phyloP scores from a whole-genome alignment of 2,329 filamentous ascomycete genomes.

The Fusarium sp. region DNA sequence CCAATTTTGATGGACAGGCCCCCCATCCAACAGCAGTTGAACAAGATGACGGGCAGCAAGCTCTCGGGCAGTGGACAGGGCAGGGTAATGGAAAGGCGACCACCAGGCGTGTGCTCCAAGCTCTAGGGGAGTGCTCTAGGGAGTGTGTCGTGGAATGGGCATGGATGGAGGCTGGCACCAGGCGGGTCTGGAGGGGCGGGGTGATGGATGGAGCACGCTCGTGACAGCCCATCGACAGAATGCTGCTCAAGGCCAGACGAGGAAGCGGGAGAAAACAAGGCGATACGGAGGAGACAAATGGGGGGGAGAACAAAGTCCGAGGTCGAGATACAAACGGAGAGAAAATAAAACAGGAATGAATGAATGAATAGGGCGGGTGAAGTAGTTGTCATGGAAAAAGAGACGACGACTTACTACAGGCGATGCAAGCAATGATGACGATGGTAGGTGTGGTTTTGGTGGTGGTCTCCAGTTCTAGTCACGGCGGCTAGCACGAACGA shows the following conservation, averaged over 20 bases:
- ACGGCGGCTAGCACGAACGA: constrained; percentile 40
- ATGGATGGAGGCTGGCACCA: constrained; percentile 40
- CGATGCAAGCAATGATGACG: constrained; percentile 36
- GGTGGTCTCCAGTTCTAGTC: constrained; percentile 35
- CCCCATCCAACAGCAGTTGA: constrained; percentile 28
- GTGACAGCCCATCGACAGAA: constrained; percentile 45
- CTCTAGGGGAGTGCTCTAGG: constrained; percentile 33
- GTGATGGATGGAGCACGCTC: constrained; percentile 47
- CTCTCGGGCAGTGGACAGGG: constrained; percentile 13
- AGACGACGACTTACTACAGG: constrained; percentile 29
- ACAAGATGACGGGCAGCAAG: constrained; percentile 25
- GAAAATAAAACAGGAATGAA: neutral
- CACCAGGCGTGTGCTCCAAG: constrained; percentile 37
- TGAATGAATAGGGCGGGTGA: constrained; percentile 1
- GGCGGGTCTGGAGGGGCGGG: constrained; percentile 47
- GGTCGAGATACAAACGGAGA: neutral
- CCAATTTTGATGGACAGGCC: constrained; percentile 25
- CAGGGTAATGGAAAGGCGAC: constrained; percentile 14
- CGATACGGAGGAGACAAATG: constrained; percentile 1
- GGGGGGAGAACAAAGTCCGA: neutral
- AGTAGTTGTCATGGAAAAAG: constrained; percentile 1
- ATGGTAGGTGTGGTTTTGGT: constrained; percentile 27
- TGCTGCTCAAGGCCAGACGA: constrained; percentile 21
- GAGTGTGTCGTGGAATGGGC: constrained; percentile 37
- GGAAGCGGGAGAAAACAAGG: constrained; percentile 13